Evolutionary conservation across 2,329 filamentous ascomycete genomes (phyloP).

Genomic region (Onygena corvina): DNA sequence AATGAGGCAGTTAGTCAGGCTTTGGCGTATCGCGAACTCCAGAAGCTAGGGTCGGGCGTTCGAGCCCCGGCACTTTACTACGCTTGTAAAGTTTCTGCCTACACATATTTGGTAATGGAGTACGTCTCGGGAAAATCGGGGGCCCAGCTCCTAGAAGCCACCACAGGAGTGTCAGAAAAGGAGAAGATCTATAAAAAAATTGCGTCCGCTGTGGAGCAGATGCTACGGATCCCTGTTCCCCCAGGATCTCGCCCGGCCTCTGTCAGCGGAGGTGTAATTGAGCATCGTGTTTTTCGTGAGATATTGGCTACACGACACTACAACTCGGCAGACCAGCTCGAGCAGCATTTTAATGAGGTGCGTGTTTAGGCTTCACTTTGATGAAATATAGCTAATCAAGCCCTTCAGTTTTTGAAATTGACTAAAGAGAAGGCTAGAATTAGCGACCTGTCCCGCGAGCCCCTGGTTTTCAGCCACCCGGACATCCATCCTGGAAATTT

Average conservation of each 20-base stretch:
- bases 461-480: conserved; percentile 17
- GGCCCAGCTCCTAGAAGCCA: conserved; percentile 9
- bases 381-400: neutral
- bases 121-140: conserved; percentile 8
- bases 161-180: conserved; percentile 1
- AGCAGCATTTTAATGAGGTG: conserved; percentile 16
- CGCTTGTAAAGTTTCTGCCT: conserved; percentile 3
- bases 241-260: conserved; percentile 8
- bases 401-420: conserved; percentile 8
- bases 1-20: conserved; percentile 7
- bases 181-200: conserved; percentile 8
- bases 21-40: conserved; percentile 9
- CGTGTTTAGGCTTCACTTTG: neutral
- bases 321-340: conserved; percentile 14
- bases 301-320: conserved; percentile 13
- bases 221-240: conserved; percentile 16
- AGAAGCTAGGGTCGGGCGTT: neutral
- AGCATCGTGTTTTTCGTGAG: conserved; percentile 12
- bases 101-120: conserved; percentile 11
- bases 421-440: conserved; percentile 10
- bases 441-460: conserved; percentile 12
- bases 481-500: conserved; percentile 16
- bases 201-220: conserved; percentile 13
- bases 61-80: conserved; percentile 8
- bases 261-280: neutral